phyloP scores from a whole-genome alignment of 2,329 filamentous ascomycete species.

The Xylariaceae sp. region DNA sequence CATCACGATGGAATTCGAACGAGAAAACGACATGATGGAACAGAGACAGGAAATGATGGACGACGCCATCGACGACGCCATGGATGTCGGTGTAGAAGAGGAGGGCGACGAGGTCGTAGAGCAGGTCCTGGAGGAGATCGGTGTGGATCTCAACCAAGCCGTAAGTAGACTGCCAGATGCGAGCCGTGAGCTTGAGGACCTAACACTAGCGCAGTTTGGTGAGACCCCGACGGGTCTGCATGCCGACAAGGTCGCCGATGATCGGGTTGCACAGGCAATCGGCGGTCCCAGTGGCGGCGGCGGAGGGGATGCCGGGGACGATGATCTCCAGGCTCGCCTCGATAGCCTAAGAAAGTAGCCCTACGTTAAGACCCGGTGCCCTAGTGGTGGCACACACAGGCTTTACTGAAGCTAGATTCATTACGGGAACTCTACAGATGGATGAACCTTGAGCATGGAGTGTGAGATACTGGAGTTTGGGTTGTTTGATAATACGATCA shows the following conservation, averaged over 20 bases:
- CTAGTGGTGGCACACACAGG: not conserved
- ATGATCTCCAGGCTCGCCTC: conserved; percentile 90
- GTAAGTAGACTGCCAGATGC: conserved; percentile 57
- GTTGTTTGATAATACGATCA: conserved; percentile 6
- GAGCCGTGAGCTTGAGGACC: conserved; percentile 15
- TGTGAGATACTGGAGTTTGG: conserved; percentile 6
- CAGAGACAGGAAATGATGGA: conserved; percentile 99
- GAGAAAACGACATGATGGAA: conserved; percentile 99
- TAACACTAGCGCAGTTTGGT: conserved; percentile 67
- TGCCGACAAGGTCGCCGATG: conserved; percentile 70
- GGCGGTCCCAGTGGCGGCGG: conserved; percentile 63
- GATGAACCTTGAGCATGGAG: conserved; percentile 11
- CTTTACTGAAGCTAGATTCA: conserved; percentile 5
- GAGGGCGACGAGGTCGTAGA: conserved; percentile 97
- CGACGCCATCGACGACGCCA: conserved; percentile 95
- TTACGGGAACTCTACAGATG: conserved; percentile 2
- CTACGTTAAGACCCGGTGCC: not conserved
- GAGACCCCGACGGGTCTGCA: conserved; percentile 88
- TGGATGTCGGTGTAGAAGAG: conserved; percentile 86
- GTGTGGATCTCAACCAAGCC: conserved; percentile 85
- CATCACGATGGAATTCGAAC: conserved; percentile 98
- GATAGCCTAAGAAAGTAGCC: conserved; percentile 74
- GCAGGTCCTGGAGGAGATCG: conserved; percentile 95
- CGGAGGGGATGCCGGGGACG: conserved; percentile 69
- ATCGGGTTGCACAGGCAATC: conserved; percentile 83